A percentile compares a stretch with the other conserved stretches of the same genome.
Conservation (phyloP, 257 asterid species). For the Pogostemon cablin region DNA sequence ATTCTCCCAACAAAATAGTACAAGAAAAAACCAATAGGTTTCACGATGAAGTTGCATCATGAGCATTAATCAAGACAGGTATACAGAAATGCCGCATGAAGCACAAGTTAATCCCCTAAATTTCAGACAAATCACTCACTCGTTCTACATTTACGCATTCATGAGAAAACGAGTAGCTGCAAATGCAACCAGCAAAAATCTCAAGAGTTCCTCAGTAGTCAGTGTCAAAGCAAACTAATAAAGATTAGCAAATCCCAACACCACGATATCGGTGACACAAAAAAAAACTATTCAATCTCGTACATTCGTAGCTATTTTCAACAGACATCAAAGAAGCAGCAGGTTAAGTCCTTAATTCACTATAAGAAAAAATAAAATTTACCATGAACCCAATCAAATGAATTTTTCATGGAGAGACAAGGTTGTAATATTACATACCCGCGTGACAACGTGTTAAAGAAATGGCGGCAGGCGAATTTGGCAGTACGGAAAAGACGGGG, state of each 20-base stretch:
- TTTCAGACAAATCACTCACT: not conserved
- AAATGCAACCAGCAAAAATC: slow-evolving; percentile 13
- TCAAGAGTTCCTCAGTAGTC: not conserved
- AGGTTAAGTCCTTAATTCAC: slow-evolving; percentile 13
- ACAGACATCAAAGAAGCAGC: slow-evolving; percentile 3
- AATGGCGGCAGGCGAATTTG: too few relatives aligned
- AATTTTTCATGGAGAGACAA: too few relatives aligned
- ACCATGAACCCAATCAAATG: too few relatives aligned
- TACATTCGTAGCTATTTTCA: not conserved
- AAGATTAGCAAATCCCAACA: not conserved
- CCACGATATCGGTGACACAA: not conserved
- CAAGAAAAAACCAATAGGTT: not conserved
- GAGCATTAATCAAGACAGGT: not conserved
- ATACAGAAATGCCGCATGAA: not conserved
- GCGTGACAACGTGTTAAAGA: too few relatives aligned
- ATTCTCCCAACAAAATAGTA: not conserved
- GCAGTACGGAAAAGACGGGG: too few relatives aligned
- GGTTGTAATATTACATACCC: too few relatives aligned
- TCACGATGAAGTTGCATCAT: not conserved
- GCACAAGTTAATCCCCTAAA: slow-evolving; percentile 1
- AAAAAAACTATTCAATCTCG: not conserved
- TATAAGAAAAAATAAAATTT: not conserved
- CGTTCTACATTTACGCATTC: slow-evolving; percentile 11
- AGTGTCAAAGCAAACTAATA: not conserved
- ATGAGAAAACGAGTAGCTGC: not conserved